Evolutionary conservation across 2,329 filamentous ascomycete genomes (phyloP).

Genomic region (Westerdykella ornata): DNA sequence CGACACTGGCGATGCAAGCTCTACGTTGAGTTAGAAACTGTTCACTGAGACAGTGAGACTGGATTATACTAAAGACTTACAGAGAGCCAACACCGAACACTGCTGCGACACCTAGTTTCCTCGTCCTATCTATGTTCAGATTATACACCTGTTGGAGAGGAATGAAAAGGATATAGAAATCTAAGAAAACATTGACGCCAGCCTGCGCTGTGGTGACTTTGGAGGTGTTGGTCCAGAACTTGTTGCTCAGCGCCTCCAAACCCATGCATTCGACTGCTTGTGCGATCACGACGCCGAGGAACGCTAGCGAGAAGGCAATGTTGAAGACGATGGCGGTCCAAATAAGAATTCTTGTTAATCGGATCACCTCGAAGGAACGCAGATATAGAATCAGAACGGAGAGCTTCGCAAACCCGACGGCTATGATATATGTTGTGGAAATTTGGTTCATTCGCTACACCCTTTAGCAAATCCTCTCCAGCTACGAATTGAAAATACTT

Average conservation of each 20-base stretch:
- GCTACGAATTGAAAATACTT: not conserved
- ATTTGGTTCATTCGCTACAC: not conserved
- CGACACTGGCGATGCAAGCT: not conserved
- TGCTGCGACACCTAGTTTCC: slow-evolving; percentile 1
- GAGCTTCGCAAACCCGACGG: not conserved
- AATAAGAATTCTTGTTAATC: not conserved
- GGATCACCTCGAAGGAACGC: not conserved
- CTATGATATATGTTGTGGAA: not conserved
- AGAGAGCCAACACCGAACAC: not conserved
- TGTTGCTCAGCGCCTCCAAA: not conserved
- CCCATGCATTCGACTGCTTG: not conserved
- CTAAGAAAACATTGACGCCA: slow-evolving; percentile 3
- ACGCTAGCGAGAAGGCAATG: not conserved
- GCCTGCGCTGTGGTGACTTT: slow-evolving; percentile 1
- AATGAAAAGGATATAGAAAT: slow-evolving; percentile 6
- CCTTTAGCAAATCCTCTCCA: too few species aligned
- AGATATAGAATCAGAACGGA: not conserved
- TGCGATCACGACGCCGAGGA: not conserved
- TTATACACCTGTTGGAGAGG: slow-evolving; percentile 1
- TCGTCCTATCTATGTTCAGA: not conserved
- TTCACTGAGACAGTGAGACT: not conserved
- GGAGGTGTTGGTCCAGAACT: not conserved
- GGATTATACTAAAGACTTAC: not conserved
- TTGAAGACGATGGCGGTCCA: not conserved
- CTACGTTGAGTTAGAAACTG: not conserved